Evolutionary conservation across 148 eudicot genomes (phyloP).

Genomic region (Vaccinium corymbosum): DNA sequence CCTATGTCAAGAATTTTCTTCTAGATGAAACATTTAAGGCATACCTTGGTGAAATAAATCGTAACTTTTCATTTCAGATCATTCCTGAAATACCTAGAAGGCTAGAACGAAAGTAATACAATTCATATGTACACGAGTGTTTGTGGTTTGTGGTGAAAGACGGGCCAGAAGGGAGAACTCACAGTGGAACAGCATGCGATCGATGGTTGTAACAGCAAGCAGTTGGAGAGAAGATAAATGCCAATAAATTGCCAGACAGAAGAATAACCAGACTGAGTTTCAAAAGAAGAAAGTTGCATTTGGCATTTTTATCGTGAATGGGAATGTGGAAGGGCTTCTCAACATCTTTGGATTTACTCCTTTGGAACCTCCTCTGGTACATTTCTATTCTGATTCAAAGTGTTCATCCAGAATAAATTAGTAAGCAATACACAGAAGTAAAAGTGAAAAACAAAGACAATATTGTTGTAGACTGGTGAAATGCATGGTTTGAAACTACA

Average conservation of each 20-base stretch:
- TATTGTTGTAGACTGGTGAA: not conserved
- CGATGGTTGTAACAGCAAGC: conserved; percentile 30
- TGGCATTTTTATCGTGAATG: conserved; percentile 33
- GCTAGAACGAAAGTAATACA: not conserved
- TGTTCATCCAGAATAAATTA: not conserved
- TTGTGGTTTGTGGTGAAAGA: not conserved
- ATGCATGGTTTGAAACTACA: no score
- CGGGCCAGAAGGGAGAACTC: conserved; percentile 8
- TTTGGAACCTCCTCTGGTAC: conserved; percentile 51
- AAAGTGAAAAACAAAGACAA: not conserved
- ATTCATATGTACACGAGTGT: no score
- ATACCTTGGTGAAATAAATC: not conserved
- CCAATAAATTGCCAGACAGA: conserved; percentile 35
- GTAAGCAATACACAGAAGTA: not conserved
- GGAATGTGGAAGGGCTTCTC: conserved; percentile 34
- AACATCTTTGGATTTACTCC: conserved; percentile 41
- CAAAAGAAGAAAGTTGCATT: conserved; percentile 40
- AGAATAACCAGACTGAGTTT: conserved; percentile 41
- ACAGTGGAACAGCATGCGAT: conserved; percentile 39
- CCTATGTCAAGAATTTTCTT: not conserved
- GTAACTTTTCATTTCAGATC: no score
- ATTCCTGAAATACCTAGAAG: not conserved
- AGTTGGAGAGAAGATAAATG: conserved; percentile 38
- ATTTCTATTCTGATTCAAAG: conserved; percentile 49
- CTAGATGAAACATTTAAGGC: not conserved